Evolutionary conservation across 805 yeast genomes (phyloP).

Genomic region (Lipomyces kockii): DNA sequence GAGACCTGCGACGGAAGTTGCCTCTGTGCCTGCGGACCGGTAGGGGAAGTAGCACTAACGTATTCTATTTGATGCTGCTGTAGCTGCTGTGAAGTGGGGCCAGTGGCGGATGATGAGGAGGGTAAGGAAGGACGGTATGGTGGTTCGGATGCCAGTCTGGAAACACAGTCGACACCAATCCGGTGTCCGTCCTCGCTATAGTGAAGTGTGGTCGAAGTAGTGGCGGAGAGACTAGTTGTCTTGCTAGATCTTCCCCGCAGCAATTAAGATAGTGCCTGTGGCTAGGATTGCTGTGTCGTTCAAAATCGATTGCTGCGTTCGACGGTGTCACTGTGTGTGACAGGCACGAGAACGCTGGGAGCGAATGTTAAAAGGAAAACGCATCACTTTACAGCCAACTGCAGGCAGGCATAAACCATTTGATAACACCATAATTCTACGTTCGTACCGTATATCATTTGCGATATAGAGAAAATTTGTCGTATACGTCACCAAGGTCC

Average conservation of each 20-base stretch:
- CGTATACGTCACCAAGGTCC: neutral
- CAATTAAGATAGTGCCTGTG: neutral
- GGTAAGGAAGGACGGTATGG: neutral
- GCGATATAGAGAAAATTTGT: neutral
- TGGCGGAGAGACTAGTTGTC: neutral
- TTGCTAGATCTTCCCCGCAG: neutral
- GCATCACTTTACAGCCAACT: too few relatives aligned
- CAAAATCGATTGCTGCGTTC: too few relatives aligned
- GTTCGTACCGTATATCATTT: neutral
- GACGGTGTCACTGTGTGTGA: too few relatives aligned
- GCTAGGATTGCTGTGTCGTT: too few relatives aligned
- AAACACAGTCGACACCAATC: neutral
- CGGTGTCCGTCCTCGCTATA: neutral
- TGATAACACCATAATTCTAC: neutral
- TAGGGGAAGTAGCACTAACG: neutral
- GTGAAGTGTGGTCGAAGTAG: neutral
- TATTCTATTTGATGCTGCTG: neutral
- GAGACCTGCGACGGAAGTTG: constrained; percentile 14
- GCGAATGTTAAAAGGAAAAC: too few relatives aligned
- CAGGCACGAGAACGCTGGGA: too few relatives aligned
- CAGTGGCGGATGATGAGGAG: neutral
- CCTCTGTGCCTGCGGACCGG: neutral
- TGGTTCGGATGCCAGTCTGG: constrained; percentile 7
- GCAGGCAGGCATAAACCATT: too few relatives aligned
- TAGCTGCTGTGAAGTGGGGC: neutral